These are phyloP conservation scores for Flaveria trinervia DNA, from an alignment of 129 eudicot species.

Conservation along the genomic window DNA sequence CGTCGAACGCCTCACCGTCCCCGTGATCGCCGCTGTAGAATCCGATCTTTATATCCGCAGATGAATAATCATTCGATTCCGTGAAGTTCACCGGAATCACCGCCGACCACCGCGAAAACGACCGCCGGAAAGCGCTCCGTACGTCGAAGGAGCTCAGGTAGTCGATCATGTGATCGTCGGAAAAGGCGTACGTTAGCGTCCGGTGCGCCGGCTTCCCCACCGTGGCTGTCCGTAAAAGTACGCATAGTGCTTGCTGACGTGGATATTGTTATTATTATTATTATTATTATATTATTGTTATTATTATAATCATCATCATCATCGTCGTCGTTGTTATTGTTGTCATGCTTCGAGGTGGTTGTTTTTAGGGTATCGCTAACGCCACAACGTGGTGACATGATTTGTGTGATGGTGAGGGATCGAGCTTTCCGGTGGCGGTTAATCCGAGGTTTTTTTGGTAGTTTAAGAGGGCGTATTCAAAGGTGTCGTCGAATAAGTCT, in stretches of 20 bases:
- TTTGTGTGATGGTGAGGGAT: conserved; percentile 53
- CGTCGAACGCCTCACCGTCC: conserved; percentile 92
- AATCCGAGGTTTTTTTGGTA: conserved; percentile 75
- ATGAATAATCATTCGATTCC: conserved; percentile 38
- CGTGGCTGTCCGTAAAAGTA: conserved; percentile 70
- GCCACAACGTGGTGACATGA: conserved; percentile 85
- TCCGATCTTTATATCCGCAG: conserved; percentile 64
- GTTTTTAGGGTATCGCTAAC: conserved; percentile 37
- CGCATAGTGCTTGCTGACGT: conserved; percentile 56
- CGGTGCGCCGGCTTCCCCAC: conserved; percentile 53
- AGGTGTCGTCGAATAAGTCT: conserved; percentile 56
- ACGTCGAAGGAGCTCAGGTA: conserved; percentile 49
- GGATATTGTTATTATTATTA: conserved; percentile 14
- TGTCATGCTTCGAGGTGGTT: not conserved
- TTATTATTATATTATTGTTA: too few species aligned
- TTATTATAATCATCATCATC: too few species aligned
- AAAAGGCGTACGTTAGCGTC: conserved; percentile 68
- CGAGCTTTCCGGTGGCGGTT: conserved; percentile 62
- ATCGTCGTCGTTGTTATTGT: not conserved
- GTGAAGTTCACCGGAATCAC: conserved; percentile 81
- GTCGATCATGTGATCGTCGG: conserved; percentile 42
- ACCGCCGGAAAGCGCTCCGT: conserved; percentile 41
- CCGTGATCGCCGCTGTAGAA: conserved; percentile 80
- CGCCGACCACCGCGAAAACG: conserved; percentile 78
- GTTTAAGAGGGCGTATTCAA: conserved; percentile 53